Conservation (phyloP, 805 yeast species). For the Ogataea salicorniae region DNA sequence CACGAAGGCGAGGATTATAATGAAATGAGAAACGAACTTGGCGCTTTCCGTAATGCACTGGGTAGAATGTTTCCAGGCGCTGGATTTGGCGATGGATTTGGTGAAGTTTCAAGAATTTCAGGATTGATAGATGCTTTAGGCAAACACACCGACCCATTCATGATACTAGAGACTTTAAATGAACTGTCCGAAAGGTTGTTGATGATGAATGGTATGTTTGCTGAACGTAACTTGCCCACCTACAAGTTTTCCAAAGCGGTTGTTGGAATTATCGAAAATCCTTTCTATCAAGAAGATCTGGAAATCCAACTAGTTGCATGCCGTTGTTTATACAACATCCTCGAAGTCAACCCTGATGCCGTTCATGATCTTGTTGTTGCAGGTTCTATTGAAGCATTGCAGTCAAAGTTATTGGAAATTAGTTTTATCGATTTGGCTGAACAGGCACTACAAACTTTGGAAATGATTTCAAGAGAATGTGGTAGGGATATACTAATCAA, state of each 20-base stretch:
- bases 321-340: conserved; percentile 73
- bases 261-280: conserved; percentile 53
- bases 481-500: conserved; percentile 48
- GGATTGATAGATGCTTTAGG: conserved; percentile 34
- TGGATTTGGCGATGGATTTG: conserved; percentile 25
- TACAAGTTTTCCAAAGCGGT: conserved; percentile 49
- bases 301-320: conserved; percentile 83
- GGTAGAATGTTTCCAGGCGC: conserved; percentile 27
- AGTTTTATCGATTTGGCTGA: conserved; percentile 88
- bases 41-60: conserved; percentile 21
- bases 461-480: conserved; percentile 53
- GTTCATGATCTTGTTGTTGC: conserved; percentile 57
- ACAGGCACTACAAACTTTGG: conserved; percentile 76
- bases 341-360: conserved; percentile 68
- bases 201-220: conserved; percentile 58
- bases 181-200: conserved; percentile 60
- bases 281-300: conserved; percentile 53
- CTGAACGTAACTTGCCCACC: conserved; percentile 62
- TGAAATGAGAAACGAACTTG: conserved; percentile 6
- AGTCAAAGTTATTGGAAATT: conserved; percentile 64
- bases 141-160: conserved; percentile 50
- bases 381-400: conserved; percentile 62
- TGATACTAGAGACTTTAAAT: conserved; percentile 58
- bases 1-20: conserved; percentile 14
- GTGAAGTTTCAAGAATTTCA: conserved; percentile 19